These are phyloP conservation scores for Xylaria sp. DNA, from an alignment of 2,329 filamentous ascomycete genomes.

Conservation along the genomic window DNA sequence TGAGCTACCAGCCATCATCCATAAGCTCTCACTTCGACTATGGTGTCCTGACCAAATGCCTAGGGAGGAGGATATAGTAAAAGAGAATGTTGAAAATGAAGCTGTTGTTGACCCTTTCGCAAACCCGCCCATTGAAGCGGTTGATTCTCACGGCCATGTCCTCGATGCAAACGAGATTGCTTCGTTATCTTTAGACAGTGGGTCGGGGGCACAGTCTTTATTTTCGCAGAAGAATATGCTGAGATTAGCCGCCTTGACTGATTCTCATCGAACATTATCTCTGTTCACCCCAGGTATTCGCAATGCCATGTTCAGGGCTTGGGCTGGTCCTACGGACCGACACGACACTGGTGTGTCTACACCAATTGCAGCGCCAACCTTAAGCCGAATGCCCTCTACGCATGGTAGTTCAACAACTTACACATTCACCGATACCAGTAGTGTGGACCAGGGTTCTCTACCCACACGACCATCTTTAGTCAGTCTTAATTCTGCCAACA, in stretches of 20 bases:
- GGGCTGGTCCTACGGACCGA: conserved; percentile 82
- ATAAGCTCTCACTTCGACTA: conserved; percentile 85
- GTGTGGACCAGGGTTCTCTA: conserved; percentile 69
- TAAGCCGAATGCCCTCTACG: conserved; percentile 73
- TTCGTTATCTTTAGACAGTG: conserved; percentile 80
- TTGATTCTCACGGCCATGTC: conserved; percentile 82
- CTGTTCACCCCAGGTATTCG: conserved; percentile 91
- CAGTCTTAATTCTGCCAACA: conserved; percentile 69
- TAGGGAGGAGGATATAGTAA: conserved; percentile 69
- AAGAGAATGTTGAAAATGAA: conserved; percentile 64
- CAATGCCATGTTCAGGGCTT: conserved; percentile 91
- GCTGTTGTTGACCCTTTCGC: conserved; percentile 81
- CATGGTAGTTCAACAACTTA: conserved; percentile 71
- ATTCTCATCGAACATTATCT: conserved; percentile 90
- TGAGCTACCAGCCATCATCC: conserved; percentile 94
- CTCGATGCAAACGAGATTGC: conserved; percentile 81
- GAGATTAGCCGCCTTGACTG: conserved; percentile 81
- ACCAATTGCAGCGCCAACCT: conserved; percentile 61
- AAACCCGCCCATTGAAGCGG: conserved; percentile 82
- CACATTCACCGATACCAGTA: conserved; percentile 78
- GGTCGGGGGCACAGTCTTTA: conserved; percentile 83
- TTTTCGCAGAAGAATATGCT: conserved; percentile 96
- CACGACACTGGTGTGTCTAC: conserved; percentile 66
- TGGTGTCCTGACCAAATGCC: conserved; percentile 89
- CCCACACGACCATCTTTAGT: conserved; percentile 76